Base-by-base conservation (phyloP, 108 stramenopile genomes). In the Pseudonitzschia multistriata region DNA sequence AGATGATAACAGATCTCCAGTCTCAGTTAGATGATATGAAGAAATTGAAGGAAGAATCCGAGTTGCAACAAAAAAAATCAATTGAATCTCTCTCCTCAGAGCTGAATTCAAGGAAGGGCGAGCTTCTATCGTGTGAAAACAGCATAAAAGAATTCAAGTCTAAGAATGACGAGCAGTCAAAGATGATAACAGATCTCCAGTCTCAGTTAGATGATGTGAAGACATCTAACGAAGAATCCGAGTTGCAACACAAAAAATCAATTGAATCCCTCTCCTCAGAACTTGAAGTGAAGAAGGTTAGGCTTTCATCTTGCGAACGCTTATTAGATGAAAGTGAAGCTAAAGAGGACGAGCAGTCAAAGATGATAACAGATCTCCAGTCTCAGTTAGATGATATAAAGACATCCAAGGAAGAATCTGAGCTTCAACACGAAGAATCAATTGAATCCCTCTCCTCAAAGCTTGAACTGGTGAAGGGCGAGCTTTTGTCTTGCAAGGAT, bases 381-480 rank as follows among this genome's bases (percentile, higher is more conserved):
- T 55, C 54, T 25, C 14, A 55, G 13, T 14, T 55, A 25, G 54
- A 55, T 5, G 8, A 6, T 30, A 27, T 55, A 14, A n/a, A 28
- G 27, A 55, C 22, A 55, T 21, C 54, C 27, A 22, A 55, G 27
- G n/a, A 3, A 4, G 21, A 55, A 13, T 21, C 54, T 5, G 22
- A 55, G 14, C 13, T 55, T 13, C 54, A 55, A 55, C 27, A 55
- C 29, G 24, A 55, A 25, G 27, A 55, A 55, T 55, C 54, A 55
- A 25, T 30, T 55, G 54, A 55, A 14, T 25, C 54, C 22, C 27
- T 55, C 27, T 55, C 54, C 5, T 14, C 54, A 55, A 25, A 55
- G n/a, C 54, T 55, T 25, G 54, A 55, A 30, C 27, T 25, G 27
- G 27, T 13, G 54, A 55, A 55, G 54, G 27, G 0, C 29, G 54